phyloP scores from a whole-genome alignment of 2,329 filamentous ascomycete species.

The Epichloe baconii region DNA sequence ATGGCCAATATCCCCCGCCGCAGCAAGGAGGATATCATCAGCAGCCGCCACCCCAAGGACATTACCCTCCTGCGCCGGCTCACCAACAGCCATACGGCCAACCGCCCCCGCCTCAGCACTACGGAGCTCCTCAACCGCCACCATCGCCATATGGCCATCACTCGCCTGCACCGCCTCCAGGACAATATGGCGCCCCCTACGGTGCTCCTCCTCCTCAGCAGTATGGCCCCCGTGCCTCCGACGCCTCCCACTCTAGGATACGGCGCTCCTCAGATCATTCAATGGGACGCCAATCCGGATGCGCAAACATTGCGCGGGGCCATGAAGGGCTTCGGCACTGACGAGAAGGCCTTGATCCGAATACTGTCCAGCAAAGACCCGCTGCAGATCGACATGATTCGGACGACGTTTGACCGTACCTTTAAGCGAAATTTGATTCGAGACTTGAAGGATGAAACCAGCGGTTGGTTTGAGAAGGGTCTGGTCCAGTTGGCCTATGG shows the following conservation, averaged over 20 bases:
- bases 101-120: slow-evolving; percentile 12
- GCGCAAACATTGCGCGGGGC: slow-evolving; percentile 62
- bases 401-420: slow-evolving; percentile 49
- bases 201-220: slow-evolving; percentile 22
- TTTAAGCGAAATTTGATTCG: slow-evolving; percentile 56
- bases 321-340: slow-evolving; percentile 89
- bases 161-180: slow-evolving; percentile 10
- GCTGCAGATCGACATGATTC: slow-evolving; percentile 58
- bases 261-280: slow-evolving; percentile 53
- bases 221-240: slow-evolving; percentile 34
- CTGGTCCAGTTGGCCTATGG: slow-evolving; percentile 66
- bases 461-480: slow-evolving; percentile 60
- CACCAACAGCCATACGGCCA: slow-evolving; percentile 12
- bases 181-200: slow-evolving; percentile 29
- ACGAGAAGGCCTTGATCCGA: slow-evolving; percentile 65
- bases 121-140: slow-evolving; percentile 17
- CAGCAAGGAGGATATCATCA: slow-evolving; percentile 18
- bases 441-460: slow-evolving; percentile 68
- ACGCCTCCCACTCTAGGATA: slow-evolving; percentile 64
- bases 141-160: slow-evolving; percentile 13
- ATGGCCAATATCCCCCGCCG: slow-evolving; percentile 22
- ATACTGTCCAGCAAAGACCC: slow-evolving; percentile 63
- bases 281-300: slow-evolving; percentile 54
- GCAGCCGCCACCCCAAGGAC: slow-evolving; percentile 12
- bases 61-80: slow-evolving; percentile 2